Evolutionary conservation across 2,329 filamentous ascomycete species (phyloP), one percentile per base, ranked within the genome.

Genomic region (Pseudocercospora eumusae): DNA sequence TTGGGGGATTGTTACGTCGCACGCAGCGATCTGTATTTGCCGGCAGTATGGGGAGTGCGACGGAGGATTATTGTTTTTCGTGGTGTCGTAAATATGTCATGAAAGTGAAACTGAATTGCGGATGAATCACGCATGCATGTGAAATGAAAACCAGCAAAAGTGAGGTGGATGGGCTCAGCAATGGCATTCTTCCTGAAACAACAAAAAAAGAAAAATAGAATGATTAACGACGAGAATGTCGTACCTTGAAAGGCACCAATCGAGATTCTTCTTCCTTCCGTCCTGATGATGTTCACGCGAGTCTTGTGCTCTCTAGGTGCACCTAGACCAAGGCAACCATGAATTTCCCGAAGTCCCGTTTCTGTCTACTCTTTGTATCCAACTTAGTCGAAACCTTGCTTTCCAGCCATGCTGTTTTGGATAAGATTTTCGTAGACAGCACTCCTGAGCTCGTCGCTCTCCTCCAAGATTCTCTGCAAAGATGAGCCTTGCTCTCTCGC

Each of bases 401-500:
- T 54, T 18, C 56, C 47, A 28, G 47, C 56, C 28, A 52, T 20
- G n/a, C 49, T n/a, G 27, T 56, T 23, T 5, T 49, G 27, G 27
- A 27, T 49, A 7, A 63, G 31, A 13, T 15, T 6, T 6, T 25
- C 52, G 31, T 40, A 55, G 21, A 63, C 56, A 9, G 42, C 44
- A 3, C 8, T 57, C 15, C 57, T 40, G 31, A 59, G 27, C 4
- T 52, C 33, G 27, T 59, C 36, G 25, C 62, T 63, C 1, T 57
- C 25, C 11, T 58, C 50, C 23, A 67, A 20, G 2, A 62, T 27
- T 6, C 31, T 18, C 23, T 62, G 59, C 28, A 68, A 45, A 15
- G n/a, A 4, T 5, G 40, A 31, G 1, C 45, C 40, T 36, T 64
- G 52, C 20, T 64, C 21, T 18, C 20, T 54, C 6, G 28, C 47